Conservation (phyloP, 2,329 filamentous ascomycete genomes). For the Penicillium sp. region DNA sequence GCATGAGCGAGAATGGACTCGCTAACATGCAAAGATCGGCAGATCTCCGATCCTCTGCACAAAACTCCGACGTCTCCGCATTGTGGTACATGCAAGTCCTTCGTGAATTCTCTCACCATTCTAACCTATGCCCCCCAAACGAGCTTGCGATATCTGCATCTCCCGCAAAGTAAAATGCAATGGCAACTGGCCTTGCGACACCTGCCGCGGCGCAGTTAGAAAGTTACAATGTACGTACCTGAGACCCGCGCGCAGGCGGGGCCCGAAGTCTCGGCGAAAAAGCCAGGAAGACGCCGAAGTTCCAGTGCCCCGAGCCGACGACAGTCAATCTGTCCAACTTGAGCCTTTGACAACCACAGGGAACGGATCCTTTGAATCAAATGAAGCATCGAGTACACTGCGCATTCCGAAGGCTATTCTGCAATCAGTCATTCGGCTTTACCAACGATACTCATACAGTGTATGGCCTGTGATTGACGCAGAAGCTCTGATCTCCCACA, state of each 20-base stretch:
- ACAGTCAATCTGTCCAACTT: neutral
- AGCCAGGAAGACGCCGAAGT: neutral
- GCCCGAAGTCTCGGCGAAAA: constrained; percentile 27
- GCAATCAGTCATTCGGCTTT: constrained; percentile 21
- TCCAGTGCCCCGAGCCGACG: neutral
- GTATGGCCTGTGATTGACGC: constrained; percentile 33
- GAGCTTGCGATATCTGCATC: constrained; percentile 34
- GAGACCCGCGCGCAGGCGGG: constrained; percentile 28
- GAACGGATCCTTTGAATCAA: neutral
- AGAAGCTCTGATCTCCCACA: constrained; percentile 16
- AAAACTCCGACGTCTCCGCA: neutral
- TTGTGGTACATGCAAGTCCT: neutral
- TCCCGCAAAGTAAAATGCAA: constrained; percentile 34
- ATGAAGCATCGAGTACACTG: neutral
- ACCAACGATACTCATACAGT: constrained; percentile 28
- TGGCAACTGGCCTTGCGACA: constrained; percentile 31
- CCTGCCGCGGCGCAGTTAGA: constrained; percentile 24
- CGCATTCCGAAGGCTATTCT: constrained; percentile 17
- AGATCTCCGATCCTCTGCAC: neutral
- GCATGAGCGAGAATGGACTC: neutral
- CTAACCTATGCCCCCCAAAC: constrained; percentile 23
- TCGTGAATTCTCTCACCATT: neutral
- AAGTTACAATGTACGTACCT: constrained; percentile 29
- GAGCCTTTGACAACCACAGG: neutral
- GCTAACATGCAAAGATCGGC: neutral